Conservation (phyloP, 345 rosid genomes). For the Citrus cavaleriei region DNA sequence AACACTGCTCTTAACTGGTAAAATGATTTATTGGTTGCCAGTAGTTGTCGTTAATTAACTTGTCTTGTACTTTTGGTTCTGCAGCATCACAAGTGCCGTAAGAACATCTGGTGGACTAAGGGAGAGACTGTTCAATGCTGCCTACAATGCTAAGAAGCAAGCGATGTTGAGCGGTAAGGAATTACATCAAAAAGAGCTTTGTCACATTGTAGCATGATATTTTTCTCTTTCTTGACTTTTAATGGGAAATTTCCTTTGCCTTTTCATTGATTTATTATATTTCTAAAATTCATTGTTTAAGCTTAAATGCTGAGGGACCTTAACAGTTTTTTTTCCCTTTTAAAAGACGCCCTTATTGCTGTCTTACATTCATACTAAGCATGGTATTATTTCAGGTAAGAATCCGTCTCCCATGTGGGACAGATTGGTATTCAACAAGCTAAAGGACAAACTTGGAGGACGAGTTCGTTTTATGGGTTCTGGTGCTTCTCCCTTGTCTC, state of each 20-base stretch:
- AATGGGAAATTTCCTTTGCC: background rate
- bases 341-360: no score
- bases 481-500: conserved; percentile 98
- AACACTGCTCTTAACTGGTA: conserved; percentile 17
- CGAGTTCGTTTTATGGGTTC: conserved; percentile 74
- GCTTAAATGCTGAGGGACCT: background rate
- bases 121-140: conserved; percentile 87
- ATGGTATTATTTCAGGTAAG: conserved; percentile 50
- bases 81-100: conserved; percentile 81
- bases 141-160: conserved; percentile 93
- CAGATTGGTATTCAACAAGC: conserved; percentile 92
- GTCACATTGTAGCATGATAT: no score
- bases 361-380: conserved; percentile 9
- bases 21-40: conserved; percentile 12
- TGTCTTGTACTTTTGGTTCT: conserved; percentile 20
- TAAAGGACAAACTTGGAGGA: conserved; percentile 88
- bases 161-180: conserved; percentile 77
- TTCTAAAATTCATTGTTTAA: background rate
- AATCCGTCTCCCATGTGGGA: conserved; percentile 98
- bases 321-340: background rate
- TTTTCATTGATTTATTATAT: background rate
- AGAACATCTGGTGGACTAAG: conserved; percentile 73
- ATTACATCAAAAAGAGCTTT: background rate
- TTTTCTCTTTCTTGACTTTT: background rate
- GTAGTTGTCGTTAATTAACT: conserved; percentile 11